phyloP scores from a whole-genome alignment of 345 rosid genomes.

The Moringa oleifera region DNA sequence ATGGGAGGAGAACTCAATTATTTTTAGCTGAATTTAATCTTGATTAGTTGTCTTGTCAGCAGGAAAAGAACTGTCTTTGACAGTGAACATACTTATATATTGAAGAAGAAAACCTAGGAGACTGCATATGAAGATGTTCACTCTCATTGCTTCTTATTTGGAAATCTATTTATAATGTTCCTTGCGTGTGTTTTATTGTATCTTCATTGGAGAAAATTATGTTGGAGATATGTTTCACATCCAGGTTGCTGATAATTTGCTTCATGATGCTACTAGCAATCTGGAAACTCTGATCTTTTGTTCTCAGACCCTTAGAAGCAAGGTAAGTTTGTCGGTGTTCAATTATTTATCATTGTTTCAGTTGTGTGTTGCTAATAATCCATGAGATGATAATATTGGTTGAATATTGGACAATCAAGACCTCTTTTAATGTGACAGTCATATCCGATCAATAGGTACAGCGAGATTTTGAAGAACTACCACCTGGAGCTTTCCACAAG shows the following conservation, averaged over 20 bases:
- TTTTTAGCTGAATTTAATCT: too few species aligned
- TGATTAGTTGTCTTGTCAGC: too few species aligned
- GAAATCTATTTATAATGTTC: background rate
- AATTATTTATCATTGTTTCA: background rate
- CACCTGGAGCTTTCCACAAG: slow-evolving; percentile 85
- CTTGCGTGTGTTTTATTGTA: background rate
- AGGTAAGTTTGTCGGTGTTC: slow-evolving; percentile 50
- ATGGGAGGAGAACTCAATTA: too few species aligned
- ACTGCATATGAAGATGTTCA: too few species aligned
- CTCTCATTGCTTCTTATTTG: too few species aligned
- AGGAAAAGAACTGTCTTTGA: too few species aligned
- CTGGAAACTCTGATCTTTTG: slow-evolving; percentile 94
- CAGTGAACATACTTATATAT: too few species aligned
- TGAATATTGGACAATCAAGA: background rate
- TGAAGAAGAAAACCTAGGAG: too few species aligned
- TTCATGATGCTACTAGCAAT: slow-evolving; percentile 95
- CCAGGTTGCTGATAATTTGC: slow-evolving; percentile 98
- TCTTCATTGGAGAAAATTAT: background rate
- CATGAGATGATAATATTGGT: too few species aligned
- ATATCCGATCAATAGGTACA: slow-evolving; percentile 60
- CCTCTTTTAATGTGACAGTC: slow-evolving; percentile 4
- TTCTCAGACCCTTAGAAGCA: slow-evolving; percentile 99
- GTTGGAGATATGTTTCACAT: slow-evolving; percentile 8
- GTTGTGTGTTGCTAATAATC: background rate
- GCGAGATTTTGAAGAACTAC: slow-evolving; percentile 96